Evolutionary conservation across 768 basidiomycete genomes (phyloP), one percentile per base, ranked within the genome.

Genomic region (Leccinum obscurum): DNA sequence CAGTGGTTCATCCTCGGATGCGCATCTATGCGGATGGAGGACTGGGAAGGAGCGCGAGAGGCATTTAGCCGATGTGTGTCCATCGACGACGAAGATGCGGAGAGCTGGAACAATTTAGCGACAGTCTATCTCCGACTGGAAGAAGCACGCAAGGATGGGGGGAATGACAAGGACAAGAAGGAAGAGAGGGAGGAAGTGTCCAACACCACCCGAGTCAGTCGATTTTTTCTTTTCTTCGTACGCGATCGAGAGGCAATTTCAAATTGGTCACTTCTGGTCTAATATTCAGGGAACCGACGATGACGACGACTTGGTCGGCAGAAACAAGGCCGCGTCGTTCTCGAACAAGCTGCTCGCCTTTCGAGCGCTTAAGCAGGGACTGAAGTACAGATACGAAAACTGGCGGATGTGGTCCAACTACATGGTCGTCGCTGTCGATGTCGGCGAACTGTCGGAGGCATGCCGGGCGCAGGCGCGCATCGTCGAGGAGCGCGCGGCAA

Each of bases 351-450:
- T 88, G 51, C 83, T 94, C 48, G 97, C 97, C 1, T 97, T 93
- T 81, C 89, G 88, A 17, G 96, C 97, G 3, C 87, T 99, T 28
- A 89, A 90, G 64, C 91, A 93, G 61, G 95, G 97, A 2, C 82
- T 98, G 61, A 88, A 87, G 66, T 85, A 83, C 73, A 84, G 85
- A 53, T 91, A 93, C 72, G 88, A 92, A 28, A 95, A 94, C 69
- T 98, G 96, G 95, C 85, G 93, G 20, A 95, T 99, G 91, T 99
- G 97, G 97, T 82, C 83, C 62, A 99, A 99, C 78, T 98, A 95
- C 79, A 95, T 93, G 89, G 80, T 97, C 68, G 88, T 98, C 28
- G 83, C 92, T 4, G 80, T 97, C 74, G 94, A 98, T 65, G 90
- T 98, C 20, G 96, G 95, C 7, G 95, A 98, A 70, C 81, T 98